Evolutionary conservation across 2,329 filamentous ascomycete species (phyloP).

Genomic region (Microcyclosporella mali): DNA sequence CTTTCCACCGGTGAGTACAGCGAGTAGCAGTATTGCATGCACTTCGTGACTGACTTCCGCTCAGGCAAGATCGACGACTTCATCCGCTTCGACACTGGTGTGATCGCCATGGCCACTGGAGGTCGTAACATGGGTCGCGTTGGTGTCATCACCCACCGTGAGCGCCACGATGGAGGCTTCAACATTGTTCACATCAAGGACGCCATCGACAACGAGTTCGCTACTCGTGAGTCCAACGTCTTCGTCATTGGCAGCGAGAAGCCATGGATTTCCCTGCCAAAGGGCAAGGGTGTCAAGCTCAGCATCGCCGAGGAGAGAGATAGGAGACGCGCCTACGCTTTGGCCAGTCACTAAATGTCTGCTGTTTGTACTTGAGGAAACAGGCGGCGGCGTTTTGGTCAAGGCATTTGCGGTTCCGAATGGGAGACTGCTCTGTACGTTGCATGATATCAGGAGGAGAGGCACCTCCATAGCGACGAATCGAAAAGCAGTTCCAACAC

Average conservation of each 20-base stretch:
- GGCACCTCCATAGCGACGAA: neutral
- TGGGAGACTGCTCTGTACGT: neutral
- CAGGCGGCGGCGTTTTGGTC: conserved; percentile 16
- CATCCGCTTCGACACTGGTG: conserved; percentile 97
- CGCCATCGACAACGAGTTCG: conserved; percentile 99
- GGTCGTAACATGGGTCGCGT: conserved; percentile 99
- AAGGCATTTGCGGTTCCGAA: conserved; percentile 1
- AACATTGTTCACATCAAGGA: conserved; percentile 98
- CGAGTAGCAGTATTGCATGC: too few relatives aligned
- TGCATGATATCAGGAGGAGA: neutral
- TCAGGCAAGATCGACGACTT: conserved; percentile 82
- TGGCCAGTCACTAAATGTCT: conserved; percentile 35
- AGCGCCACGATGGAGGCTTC: conserved; percentile 99
- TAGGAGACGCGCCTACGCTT: conserved; percentile 72
- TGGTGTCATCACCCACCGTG: conserved; percentile 99
- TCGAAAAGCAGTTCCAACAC: neutral
- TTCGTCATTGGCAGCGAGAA: conserved; percentile 98
- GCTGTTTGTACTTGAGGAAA: conserved; percentile 4
- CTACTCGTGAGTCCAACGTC: conserved; percentile 98
- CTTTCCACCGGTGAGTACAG: conserved; percentile 64
- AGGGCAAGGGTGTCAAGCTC: conserved; percentile 99
- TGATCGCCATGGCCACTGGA: conserved; percentile 97
- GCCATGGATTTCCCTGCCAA: conserved; percentile 98
- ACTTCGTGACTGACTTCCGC: conserved; percentile 1
- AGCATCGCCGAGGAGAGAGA: conserved; percentile 98